These are phyloP conservation scores for Peribolospora kevripleyi DNA, from an alignment of 768 basidiomycete species.

Conservation along the genomic window DNA sequence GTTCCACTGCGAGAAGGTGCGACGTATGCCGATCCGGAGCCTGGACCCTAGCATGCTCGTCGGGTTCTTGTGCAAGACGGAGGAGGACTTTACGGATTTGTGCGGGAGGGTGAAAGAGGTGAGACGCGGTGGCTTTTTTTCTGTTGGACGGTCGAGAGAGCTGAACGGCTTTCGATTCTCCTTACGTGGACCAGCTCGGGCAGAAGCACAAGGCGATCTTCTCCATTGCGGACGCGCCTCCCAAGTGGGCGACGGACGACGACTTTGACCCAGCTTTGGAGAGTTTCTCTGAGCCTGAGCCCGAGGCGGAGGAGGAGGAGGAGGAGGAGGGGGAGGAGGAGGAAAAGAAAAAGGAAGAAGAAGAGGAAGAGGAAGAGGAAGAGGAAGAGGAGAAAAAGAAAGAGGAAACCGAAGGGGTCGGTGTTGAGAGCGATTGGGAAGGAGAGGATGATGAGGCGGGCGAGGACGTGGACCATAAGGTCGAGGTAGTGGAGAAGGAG, in stretches of 20 bases:
- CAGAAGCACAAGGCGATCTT: slow-evolving; percentile 41
- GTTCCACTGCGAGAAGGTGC: slow-evolving; percentile 87
- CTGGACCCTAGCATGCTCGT: slow-evolving; percentile 94
- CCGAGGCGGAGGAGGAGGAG: slow-evolving; percentile 18
- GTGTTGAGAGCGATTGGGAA: slow-evolving; percentile 18
- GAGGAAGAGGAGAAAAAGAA: neutral
- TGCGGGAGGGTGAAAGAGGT: slow-evolving; percentile 47
- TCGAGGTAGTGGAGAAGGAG: neutral
- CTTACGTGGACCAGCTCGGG: slow-evolving; percentile 22
- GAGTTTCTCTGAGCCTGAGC: slow-evolving; percentile 5
- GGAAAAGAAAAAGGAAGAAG: slow-evolving; percentile 1
- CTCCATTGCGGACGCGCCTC: slow-evolving; percentile 65
- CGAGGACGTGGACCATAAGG: neutral
- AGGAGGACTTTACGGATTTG: slow-evolving; percentile 67
- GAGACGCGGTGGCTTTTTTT: slow-evolving; percentile 15
- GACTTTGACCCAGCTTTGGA: neutral
- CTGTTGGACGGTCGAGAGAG: neutral
- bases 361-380: slow-evolving; percentile 18
- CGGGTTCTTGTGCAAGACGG: slow-evolving; percentile 65
- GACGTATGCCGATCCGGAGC: slow-evolving; percentile 76
- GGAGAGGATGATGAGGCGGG: slow-evolving; percentile 19
- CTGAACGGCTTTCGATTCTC: neutral
- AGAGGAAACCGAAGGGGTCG: neutral
- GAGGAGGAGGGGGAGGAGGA: slow-evolving; percentile 18
- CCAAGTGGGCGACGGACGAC: slow-evolving; percentile 32